Conservation (phyloP, 1,284 basidiomycete species). For the Paramarasmius palmivorus region DNA sequence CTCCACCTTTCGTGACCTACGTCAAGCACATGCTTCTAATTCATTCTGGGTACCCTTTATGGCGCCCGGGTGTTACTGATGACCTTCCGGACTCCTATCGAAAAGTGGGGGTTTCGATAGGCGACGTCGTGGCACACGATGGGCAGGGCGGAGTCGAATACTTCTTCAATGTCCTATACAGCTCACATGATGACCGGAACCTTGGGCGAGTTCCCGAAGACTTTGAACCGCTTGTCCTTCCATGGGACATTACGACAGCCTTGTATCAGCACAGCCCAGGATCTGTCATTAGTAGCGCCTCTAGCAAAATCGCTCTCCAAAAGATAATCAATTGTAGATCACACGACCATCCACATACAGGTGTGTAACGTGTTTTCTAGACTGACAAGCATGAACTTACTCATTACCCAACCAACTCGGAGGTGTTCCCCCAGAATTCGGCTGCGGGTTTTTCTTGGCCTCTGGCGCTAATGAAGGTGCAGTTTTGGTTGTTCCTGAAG, state of each 20-base stretch:
- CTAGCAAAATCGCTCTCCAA: no score
- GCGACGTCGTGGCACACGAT: not conserved
- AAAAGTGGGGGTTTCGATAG: not conserved
- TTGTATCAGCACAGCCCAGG: no score
- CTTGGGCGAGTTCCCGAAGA: not conserved
- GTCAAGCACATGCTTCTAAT: not conserved
- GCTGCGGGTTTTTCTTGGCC: not conserved
- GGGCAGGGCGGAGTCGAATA: not conserved
- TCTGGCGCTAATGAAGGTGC: constrained; percentile 5
- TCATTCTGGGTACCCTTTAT: not conserved
- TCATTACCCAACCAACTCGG: no score
- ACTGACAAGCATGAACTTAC: no score
- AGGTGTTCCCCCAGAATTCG: not conserved
- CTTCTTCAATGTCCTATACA: not conserved
- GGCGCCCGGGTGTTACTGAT: not conserved
- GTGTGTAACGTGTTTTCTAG: no score
- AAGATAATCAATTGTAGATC: no score
- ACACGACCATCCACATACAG: no score
- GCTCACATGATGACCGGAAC: not conserved
- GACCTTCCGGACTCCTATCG: not conserved
- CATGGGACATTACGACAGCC: no score
- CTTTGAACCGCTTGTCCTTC: not conserved
- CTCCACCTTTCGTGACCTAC: not conserved
- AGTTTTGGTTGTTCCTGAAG: constrained; percentile 9
- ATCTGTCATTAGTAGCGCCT: no score